Conservation (phyloP, 1,139 yeast species). For the Sugiyamaella sp. region DNA sequence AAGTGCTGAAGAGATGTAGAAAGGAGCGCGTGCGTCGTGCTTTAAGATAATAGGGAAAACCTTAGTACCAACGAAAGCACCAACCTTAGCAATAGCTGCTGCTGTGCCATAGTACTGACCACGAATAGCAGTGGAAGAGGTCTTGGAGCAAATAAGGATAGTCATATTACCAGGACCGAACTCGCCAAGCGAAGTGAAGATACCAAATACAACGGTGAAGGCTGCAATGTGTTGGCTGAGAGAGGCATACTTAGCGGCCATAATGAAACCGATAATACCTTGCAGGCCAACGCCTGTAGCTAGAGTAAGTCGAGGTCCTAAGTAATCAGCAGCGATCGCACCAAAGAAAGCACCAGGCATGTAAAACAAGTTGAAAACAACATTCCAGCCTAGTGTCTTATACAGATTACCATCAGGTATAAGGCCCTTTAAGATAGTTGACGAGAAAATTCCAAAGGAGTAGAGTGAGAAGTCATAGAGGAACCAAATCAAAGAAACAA, state of each 20-base stretch:
- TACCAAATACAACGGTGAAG: constrained; percentile 83
- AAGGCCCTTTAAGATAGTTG: constrained; percentile 61
- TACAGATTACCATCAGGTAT: constrained; percentile 63
- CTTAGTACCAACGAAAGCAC: constrained; percentile 90
- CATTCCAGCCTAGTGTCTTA: constrained; percentile 89
- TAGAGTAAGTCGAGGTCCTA: constrained; percentile 85
- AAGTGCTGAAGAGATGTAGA: constrained; percentile 77
- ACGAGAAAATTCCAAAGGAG: constrained; percentile 83
- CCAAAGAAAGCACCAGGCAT: constrained; percentile 89
- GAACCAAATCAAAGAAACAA: constrained; percentile 85
- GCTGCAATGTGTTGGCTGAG: constrained; percentile 69
- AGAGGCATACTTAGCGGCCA: constrained; percentile 69
- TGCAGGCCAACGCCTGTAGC: constrained; percentile 69
- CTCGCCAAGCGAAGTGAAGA: constrained; percentile 84
- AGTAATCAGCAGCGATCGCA: constrained; percentile 74
- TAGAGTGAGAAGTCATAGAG: constrained; percentile 86
- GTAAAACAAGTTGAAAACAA: constrained; percentile 83
- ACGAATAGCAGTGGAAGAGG: constrained; percentile 83
- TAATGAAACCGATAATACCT: constrained; percentile 79
- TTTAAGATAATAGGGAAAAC: constrained; percentile 76
- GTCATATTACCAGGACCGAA: constrained; percentile 94
- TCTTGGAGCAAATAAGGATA: constrained; percentile 84
- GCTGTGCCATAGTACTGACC: constrained; percentile 91
- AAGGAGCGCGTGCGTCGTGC: constrained; percentile 65
- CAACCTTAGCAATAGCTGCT: constrained; percentile 88